Evolutionary conservation across 2,329 filamentous ascomycete species (phyloP), one percentile per base, ranked within the genome.

Genomic region (Daldinia sp.): DNA sequence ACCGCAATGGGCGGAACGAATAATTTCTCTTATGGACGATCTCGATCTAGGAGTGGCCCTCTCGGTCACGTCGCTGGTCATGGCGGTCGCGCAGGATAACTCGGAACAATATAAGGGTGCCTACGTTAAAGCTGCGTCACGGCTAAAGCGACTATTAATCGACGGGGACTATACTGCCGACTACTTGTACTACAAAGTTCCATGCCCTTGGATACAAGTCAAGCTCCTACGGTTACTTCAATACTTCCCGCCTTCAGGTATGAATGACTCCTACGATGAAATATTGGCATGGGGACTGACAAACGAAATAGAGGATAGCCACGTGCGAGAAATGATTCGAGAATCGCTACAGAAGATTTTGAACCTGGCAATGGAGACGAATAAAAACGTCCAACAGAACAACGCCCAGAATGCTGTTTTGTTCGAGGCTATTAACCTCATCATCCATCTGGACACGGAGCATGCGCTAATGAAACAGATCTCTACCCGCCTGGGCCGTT

Each of bases 101-200:
- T 87, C 91, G n/a, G 94, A 97, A 1, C 90, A 93, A 73, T 99
- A 97, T 82, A 94, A 91, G 77, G 94, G 93, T 39, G 92, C 92
- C 72, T 98, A 97, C 75, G 89, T 93, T 67, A 99, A 98, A 79
- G 94, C 94, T 29, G 94, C 94, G 0, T 91, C 92, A 64, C 85
- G 93, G 58, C 78, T 99, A 71, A 97, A 97, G 81, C 90, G 92
- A 68, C 91, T 98, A 69, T 84, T 97, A 13, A 89, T 98, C 23
- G 94, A 98, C 70, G 90, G 90, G 67, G 94, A 99, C 71, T 95
- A 92, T 73, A 87, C 92, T 0, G 86, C 88, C 58, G 95, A 98
- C 75, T 99, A 99, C 75, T 86, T 97, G 23, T 99, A 99, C 81
- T 99, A 99, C 83, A 97, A 97, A 74, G 95, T 99, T n/a, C 95